Conservation (phyloP, 2,329 filamentous ascomycete species). For the Pseudogymnoascus sp. region DNA sequence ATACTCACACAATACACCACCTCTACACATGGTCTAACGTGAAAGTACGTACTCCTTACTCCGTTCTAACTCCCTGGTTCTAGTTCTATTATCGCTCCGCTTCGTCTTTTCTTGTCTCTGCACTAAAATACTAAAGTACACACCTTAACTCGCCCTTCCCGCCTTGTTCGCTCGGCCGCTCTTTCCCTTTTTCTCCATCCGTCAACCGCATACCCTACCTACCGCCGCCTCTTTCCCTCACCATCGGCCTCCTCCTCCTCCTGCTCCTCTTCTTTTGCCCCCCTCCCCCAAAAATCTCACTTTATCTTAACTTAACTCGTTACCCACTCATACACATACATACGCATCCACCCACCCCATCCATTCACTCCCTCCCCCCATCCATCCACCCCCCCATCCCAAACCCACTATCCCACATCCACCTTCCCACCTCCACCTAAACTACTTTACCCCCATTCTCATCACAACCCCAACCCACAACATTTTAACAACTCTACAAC, state of each 20-base stretch:
- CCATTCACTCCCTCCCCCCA: slow-evolving; percentile 40
- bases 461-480: slow-evolving; percentile 49
- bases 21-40: not conserved
- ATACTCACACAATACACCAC: not conserved
- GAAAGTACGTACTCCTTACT: no score
- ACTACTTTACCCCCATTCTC: slow-evolving; percentile 44
- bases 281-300: not conserved
- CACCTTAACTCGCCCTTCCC: not conserved
- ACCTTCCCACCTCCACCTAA: slow-evolving; percentile 52
- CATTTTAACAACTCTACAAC: slow-evolving; percentile 33
- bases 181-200: not conserved
- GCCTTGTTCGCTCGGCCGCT: not conserved
- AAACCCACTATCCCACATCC: slow-evolving; percentile 47
- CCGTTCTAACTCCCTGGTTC: not conserved
- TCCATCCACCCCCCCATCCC: slow-evolving; percentile 52
- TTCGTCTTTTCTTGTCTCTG: not conserved
- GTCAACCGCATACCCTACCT: not conserved
- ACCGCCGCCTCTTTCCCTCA: not conserved
- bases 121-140: not conserved
- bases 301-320: not conserved
- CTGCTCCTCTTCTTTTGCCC: not conserved
- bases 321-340: not conserved
- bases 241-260: not conserved
- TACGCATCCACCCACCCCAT: not conserved
- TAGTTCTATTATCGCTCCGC: not conserved